Base-by-base conservation (phyloP, 257 asterid genomes). In the Solanum paucissectum region DNA sequence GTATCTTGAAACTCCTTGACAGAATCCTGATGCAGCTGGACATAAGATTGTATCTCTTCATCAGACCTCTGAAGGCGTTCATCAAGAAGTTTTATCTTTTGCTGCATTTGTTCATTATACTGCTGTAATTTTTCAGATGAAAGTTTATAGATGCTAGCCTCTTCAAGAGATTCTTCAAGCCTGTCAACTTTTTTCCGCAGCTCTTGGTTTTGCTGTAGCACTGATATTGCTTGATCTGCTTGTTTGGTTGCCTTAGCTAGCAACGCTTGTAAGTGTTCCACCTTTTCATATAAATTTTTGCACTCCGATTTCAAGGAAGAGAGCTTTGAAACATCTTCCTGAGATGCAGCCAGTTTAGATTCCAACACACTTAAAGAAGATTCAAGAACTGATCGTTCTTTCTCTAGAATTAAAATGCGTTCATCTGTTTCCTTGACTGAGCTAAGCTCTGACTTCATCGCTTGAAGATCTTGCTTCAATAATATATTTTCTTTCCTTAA, bases 1-100 rank as follows among this genome's bases (percentile, higher is more conserved):
- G 95, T 94, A 69, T 95, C 99, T 91, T 95, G 99, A 87, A 97
- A 96, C 85, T 95, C 99, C 90, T 95, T 93, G 90, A 97, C 91
- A 60, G 99, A 95, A 89, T 94, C 96, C 92, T 97, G 95, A 93
- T 95, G 94, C 84, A 91, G 90, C 88, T 93, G 93, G 87, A 95
- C 91, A 93, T 93, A 93, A 64, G 95, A 86, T 36, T 93, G 94
- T 77, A 96, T 93, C 90, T 95, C 99, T 89, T 93, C 98, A 89
- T 97, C 99, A 90, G 98, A 97, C 88, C 89, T 93, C 89, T 93
- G 96, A 86, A 97, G 94, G 89, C 96, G 95, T 81, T 93, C 96
- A 87, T 97, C 99, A 88, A 97, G 90, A 89, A 92, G 89, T 90
- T 94, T 92, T 87, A 95, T 89, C 91, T 95, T 94, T 87, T 94